Percentiles rank a stretch among this genome's conserved stretches.
Conservation (phyloP, 257 asterid species). For the Solanum lycopersicoides region DNA sequence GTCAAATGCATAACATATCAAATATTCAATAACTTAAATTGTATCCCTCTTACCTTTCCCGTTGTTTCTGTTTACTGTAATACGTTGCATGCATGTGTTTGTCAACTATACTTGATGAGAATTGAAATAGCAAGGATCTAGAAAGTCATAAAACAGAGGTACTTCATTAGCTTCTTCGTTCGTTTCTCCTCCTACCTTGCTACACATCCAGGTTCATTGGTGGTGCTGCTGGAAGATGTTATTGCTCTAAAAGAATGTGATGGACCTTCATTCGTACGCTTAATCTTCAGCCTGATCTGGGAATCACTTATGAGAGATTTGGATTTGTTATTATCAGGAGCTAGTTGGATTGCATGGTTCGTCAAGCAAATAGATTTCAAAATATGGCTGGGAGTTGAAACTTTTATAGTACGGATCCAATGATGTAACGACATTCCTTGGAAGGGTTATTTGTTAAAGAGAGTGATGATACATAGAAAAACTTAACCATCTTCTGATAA, state of each 20-base stretch:
- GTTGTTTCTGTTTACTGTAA: neutral
- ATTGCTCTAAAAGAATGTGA: neutral
- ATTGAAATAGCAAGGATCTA: neutral
- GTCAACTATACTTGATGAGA: neutral
- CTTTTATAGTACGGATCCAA: neutral
- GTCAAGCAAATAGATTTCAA: neutral
- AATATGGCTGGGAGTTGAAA: neutral
- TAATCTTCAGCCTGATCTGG: conserved; percentile 15
- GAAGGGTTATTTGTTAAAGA: conserved; percentile 1
- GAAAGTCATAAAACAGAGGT: conserved; percentile 44
- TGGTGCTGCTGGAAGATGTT: conserved; percentile 4
- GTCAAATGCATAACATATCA: neutral
- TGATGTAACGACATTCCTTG: neutral
- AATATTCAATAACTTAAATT: neutral
- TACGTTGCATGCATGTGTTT: neutral
- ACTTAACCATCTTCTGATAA: neutral
- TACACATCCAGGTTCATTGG: neutral
- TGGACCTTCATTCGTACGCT: conserved; percentile 19
- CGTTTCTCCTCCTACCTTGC: conserved; percentile 20
- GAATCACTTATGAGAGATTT: neutral
- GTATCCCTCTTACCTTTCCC: neutral
- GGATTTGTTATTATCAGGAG: neutral
- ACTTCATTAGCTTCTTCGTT: conserved; percentile 30
- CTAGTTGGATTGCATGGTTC: neutral
- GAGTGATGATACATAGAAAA: neutral